Evolutionary conservation across 306 rosid genomes (phyloP).

Genomic region (Dryas drummondii): DNA sequence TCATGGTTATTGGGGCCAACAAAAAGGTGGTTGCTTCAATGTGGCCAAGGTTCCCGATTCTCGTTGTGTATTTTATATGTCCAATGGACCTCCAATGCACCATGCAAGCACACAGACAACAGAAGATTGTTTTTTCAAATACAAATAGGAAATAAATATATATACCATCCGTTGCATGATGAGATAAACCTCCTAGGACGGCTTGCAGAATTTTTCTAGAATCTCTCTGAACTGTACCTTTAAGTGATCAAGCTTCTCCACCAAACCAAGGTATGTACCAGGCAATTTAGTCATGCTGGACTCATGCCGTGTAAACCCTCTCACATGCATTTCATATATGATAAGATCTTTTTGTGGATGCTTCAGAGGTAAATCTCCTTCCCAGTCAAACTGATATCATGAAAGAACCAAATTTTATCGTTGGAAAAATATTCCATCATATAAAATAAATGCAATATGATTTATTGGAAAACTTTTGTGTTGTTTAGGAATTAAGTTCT

Average conservation of each 20-base stretch:
- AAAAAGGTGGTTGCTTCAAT: not conserved
- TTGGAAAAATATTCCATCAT: conserved; percentile 2
- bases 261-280: conserved; percentile 91
- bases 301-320: conserved; percentile 90
- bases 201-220: not conserved
- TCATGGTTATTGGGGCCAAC: not conserved
- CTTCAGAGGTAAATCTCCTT: conserved; percentile 89
- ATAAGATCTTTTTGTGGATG: conserved; percentile 80
- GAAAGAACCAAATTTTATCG: conserved; percentile 5
- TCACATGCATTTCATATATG: conserved; percentile 92
- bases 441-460: conserved; percentile 5
- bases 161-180: conserved; percentile 1
- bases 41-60: not conserved
- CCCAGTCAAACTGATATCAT: conserved; percentile 89
- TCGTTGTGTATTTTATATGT: not conserved
- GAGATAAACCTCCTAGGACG: conserved; percentile 16
- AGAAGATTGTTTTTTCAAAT: not conserved
- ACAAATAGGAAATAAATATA: not conserved
- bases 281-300: conserved; percentile 70
- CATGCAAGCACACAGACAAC: not conserved
- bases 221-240: conserved; percentile 47
- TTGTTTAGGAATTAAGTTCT: not conserved
- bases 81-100: not conserved
- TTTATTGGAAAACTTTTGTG: not conserved
- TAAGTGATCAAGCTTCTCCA: conserved; percentile 88